phyloP scores from a whole-genome alignment of 2,329 filamentous ascomycete genomes.

The Penicillium sp. region DNA sequence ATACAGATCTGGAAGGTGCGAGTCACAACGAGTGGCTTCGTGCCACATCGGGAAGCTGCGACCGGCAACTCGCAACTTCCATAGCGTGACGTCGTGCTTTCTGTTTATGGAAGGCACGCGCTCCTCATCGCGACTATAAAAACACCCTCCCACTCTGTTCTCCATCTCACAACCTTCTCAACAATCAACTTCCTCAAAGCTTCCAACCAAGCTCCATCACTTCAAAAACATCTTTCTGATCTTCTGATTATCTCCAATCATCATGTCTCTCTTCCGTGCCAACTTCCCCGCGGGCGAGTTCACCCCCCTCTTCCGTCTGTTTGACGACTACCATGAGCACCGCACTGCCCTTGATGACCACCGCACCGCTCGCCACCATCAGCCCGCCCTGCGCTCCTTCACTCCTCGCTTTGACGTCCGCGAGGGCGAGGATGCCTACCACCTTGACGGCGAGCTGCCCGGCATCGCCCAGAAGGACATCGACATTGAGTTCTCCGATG shows the following conservation, averaged over 20 bases:
- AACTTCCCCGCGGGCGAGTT: slow-evolving; percentile 30
- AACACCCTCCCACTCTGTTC: not conserved
- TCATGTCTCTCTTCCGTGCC: slow-evolving; percentile 34
- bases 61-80: not conserved
- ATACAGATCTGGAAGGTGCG: slow-evolving; percentile 4
- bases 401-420: slow-evolving; percentile 45
- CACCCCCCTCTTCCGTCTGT: slow-evolving; percentile 41
- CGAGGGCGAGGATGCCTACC: slow-evolving; percentile 42
- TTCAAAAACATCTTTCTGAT: slow-evolving; percentile 1
- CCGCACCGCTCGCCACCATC: slow-evolving; percentile 22
- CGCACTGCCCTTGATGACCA: slow-evolving; percentile 38
- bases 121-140: slow-evolving; percentile 1
- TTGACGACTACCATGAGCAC: not conserved
- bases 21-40: not conserved
- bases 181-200: not conserved
- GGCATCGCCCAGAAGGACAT: slow-evolving; percentile 45
- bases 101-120: not conserved
- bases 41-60: not conserved
- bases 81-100: not conserved
- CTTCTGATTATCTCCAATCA: slow-evolving; percentile 6
- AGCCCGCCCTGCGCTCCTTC: slow-evolving; percentile 28
- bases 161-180: slow-evolving; percentile 1
- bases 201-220: not conserved
- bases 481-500: slow-evolving; percentile 45
- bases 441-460: slow-evolving; percentile 47